phyloP scores from a whole-genome alignment of 345 rosid species.

The Hevea brasiliensis region DNA sequence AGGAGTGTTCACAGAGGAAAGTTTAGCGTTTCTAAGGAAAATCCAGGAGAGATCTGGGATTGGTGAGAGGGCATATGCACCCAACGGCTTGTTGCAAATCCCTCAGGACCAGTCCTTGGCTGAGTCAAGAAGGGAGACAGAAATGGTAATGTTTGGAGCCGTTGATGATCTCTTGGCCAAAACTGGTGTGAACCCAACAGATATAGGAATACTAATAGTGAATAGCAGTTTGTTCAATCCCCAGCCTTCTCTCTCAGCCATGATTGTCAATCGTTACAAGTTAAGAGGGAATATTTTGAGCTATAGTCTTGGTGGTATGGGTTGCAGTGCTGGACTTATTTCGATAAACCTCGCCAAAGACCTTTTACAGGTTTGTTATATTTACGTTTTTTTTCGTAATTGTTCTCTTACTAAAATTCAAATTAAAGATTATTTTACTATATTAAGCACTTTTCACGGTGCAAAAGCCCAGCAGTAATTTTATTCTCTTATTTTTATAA shows the following conservation, averaged over 20 bases:
- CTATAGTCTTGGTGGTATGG: constrained; percentile 34
- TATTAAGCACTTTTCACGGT: too few species aligned
- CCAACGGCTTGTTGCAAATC: neutral
- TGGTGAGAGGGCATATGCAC: constrained; percentile 20
- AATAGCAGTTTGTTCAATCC: constrained; percentile 33
- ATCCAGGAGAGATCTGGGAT: constrained; percentile 22
- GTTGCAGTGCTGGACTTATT: constrained; percentile 35
- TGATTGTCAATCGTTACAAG: constrained; percentile 23
- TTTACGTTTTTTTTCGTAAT: neutral
- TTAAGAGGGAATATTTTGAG: constrained; percentile 24
- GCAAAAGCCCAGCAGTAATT: too few species aligned
- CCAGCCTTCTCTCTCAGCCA: constrained; percentile 24
- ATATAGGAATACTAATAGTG: constrained; percentile 25
- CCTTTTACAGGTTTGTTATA: constrained; percentile 13
- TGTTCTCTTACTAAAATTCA: too few species aligned
- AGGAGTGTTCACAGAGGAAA: constrained; percentile 12
- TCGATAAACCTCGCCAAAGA: constrained; percentile 11
- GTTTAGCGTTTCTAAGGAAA: constrained; percentile 17
- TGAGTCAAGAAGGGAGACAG: constrained; percentile 12
- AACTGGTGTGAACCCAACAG: constrained; percentile 13
- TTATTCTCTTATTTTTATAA: neutral
- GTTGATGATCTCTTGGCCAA: constrained; percentile 20
- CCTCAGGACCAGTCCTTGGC: constrained; percentile 6
- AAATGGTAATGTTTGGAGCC: constrained; percentile 24
- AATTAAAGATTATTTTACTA: too few species aligned